These are phyloP conservation scores for Penicillium sp. DNA, from an alignment of 2,329 filamentous ascomycete species.

Conservation along the genomic window DNA sequence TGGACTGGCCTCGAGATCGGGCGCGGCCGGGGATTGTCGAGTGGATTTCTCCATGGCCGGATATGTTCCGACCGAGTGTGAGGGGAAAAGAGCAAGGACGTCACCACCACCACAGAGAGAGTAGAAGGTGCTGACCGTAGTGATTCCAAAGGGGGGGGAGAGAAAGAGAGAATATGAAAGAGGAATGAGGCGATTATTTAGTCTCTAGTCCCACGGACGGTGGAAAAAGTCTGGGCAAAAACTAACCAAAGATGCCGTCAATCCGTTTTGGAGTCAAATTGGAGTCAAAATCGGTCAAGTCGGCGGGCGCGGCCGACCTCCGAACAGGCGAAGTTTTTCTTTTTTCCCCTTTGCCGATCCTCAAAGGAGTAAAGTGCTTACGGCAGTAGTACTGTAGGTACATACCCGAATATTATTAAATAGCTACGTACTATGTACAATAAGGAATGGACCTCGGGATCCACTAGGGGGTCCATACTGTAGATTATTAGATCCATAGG, in stretches of 20 bases:
- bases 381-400: too few species aligned
- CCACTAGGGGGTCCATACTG: background rate
- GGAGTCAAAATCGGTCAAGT: background rate
- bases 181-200: background rate
- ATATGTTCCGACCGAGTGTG: slow-evolving; percentile 4
- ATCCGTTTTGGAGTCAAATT: too few species aligned
- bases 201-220: too few species aligned
- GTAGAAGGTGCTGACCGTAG: background rate
- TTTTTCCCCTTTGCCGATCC: background rate
- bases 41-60: slow-evolving; percentile 29
- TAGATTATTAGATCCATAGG: slow-evolving; percentile 2
- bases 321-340: background rate
- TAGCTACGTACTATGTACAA: too few species aligned
- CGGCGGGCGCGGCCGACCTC: slow-evolving; percentile 1
- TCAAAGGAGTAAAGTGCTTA: too few species aligned
- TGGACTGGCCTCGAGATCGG: slow-evolving; percentile 32
- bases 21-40: slow-evolving; percentile 14
- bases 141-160: background rate
- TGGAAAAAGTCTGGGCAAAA: background rate
- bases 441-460: too few species aligned
- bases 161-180: background rate
- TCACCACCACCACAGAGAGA: slow-evolving; percentile 2
- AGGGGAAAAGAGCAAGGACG: background rate
- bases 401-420: too few species aligned
- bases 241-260: too few species aligned